Conservation (phyloP, 352 stramenopile species). For the Phytophthora multivora region DNA sequence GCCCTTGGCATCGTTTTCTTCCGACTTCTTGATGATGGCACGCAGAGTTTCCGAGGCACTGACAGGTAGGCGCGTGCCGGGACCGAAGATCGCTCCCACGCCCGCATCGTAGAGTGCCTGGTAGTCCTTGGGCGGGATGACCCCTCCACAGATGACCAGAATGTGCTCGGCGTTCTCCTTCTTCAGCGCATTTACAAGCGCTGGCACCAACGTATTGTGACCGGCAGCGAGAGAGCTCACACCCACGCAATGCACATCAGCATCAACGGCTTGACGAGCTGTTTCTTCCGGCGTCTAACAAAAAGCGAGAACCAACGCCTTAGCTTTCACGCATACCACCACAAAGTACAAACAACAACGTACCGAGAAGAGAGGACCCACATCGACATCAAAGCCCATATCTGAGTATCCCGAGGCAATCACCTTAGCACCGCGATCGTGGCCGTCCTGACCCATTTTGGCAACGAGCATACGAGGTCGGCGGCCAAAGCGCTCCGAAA, state of each 20-base stretch:
- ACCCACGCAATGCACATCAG: slow-evolving; percentile 95
- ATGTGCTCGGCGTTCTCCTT: slow-evolving; percentile 93
- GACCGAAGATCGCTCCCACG: slow-evolving; percentile 94
- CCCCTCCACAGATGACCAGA: slow-evolving; percentile 94
- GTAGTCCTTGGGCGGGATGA: slow-evolving; percentile 97
- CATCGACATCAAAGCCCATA: slow-evolving; percentile 98
- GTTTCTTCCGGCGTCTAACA: slow-evolving; percentile 62
- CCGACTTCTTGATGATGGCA: slow-evolving; percentile 60
- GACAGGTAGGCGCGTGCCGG: slow-evolving; percentile 92
- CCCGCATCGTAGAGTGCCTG: slow-evolving; percentile 94
- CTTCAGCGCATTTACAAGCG: slow-evolving; percentile 92
- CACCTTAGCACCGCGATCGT: slow-evolving; percentile 97
- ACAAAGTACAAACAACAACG: slow-evolving; percentile 3
- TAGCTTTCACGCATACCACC: neutral
- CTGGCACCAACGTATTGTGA: slow-evolving; percentile 95
- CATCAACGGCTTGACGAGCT: slow-evolving; percentile 90
- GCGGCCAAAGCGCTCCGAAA: slow-evolving; percentile 92
- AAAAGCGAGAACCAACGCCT: neutral
- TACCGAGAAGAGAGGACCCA: slow-evolving; percentile 95
- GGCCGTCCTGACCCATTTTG: slow-evolving; percentile 97
- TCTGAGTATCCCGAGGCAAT: slow-evolving; percentile 96
- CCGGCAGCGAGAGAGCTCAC: slow-evolving; percentile 93
- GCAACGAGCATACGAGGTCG: slow-evolving; percentile 95
- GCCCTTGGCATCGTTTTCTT: slow-evolving; percentile 46
- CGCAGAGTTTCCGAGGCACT: slow-evolving; percentile 66